Evolutionary conservation across 192 early-diverging fungal genomes (phyloP), one percentile per base, ranked within the genome.

Genomic region (Coemansia sp.): DNA sequence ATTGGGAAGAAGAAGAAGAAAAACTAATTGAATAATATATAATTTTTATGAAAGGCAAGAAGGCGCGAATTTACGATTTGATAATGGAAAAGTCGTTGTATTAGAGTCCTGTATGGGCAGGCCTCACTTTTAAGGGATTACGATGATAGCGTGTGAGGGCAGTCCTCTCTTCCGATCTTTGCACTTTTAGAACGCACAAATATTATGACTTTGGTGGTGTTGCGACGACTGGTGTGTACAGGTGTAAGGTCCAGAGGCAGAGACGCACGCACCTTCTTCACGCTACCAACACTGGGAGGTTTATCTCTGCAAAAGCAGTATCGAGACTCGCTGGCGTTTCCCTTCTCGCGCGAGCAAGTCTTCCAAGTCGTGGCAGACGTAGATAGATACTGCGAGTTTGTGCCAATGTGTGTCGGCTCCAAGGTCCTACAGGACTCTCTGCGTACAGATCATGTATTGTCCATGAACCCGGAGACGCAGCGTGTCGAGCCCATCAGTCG

Each of bases 291-390:
- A 34, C 31, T 62, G 12, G 53, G 58, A 15, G 15, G 25, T 32
- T 14, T 34, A 21, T 62, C 66, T 15, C 9, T 45, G 3, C 36
- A 41, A n/a, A 68, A 75, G 39, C 46, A 44, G 27, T 78, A 75
- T 62, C 60, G 42, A 0, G 90, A 91, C n/a, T 91, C 89, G 78
- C 87, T 57, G 50, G 62, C 73, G n/a, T 81, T 81, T 39, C 69
- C 69, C 2, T 81, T 73, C 60, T 48, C 91, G 7, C 90, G 86
- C 46, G 76, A 85, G 46, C 90, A 97, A 76, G 82, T 97, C 42
- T 97, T 90, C 72, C 85, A 86, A 38, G 76, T 97, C 8, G 92
- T 94, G 9, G 76, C 93, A 12, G 92, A 95, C 79, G 89, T 95
- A 5, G 86, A 90, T 60, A 82, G 89, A 25, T 97, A 97, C 77